Conservation (phyloP, 306 rosid genomes). For the Carpinus fangiana region DNA sequence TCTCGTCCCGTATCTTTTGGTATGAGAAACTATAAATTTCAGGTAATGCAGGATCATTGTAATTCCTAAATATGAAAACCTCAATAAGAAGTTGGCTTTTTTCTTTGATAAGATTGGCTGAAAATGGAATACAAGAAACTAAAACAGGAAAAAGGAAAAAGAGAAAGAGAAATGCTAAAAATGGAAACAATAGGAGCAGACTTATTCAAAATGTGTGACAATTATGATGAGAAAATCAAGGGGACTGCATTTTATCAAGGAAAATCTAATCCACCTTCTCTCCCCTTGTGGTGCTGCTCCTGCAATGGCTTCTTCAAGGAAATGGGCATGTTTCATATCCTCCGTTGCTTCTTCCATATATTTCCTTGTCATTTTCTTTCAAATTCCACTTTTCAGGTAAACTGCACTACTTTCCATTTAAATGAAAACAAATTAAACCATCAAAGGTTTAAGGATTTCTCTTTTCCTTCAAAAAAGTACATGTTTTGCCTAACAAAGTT, state of each 20-base stretch:
- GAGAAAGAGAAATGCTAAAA: not conserved
- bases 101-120: too few relatives aligned
- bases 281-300: not conserved
- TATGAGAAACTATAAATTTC: too few relatives aligned
- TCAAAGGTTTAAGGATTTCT: not conserved
- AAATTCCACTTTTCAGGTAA: conserved; percentile 92
- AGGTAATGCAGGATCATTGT: too few relatives aligned
- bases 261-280: not conserved
- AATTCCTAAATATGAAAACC: not conserved
- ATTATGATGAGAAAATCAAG: not conserved
- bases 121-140: too few relatives aligned
- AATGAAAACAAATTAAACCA: not conserved
- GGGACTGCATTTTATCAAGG: not conserved
- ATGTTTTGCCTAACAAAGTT: not conserved
- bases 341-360: conserved; percentile 50
- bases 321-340: conserved; percentile 57
- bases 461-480: not conserved
- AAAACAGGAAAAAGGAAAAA: too few relatives aligned
- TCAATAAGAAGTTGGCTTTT: not conserved
- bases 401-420: not conserved
- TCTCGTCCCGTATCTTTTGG: too few relatives aligned
- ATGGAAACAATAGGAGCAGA: not conserved
- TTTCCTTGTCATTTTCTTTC: conserved; percentile 70
- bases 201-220: not conserved
- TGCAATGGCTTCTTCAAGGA: conserved; percentile 69